These are phyloP conservation scores for Salicornia ramosissima DNA, from an alignment of 148 eudicot genomes.

Conservation along the genomic window DNA sequence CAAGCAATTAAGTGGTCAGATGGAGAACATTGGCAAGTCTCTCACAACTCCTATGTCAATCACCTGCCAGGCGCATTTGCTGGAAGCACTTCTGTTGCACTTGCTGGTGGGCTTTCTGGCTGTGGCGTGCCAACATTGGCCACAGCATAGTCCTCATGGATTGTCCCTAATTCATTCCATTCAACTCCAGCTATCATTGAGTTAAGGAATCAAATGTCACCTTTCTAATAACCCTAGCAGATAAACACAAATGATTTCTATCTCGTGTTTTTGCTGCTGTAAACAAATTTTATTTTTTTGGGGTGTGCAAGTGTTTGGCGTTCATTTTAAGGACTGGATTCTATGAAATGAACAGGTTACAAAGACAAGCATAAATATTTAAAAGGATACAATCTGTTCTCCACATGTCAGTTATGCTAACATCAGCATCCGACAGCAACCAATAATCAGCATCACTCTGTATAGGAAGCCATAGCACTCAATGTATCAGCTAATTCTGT, in stretches of 20 bases:
- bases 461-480: slow-evolving; percentile 13
- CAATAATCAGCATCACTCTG: slow-evolving; percentile 96
- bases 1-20: background rate
- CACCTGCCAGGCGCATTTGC: slow-evolving; percentile 31
- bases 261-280: background rate
- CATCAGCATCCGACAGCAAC: slow-evolving; percentile 80
- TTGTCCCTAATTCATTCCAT: slow-evolving; percentile 53
- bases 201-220: slow-evolving; percentile 36
- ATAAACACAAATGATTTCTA: background rate
- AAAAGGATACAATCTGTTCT: slow-evolving; percentile 76
- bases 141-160: slow-evolving; percentile 47
- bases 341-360: background rate
- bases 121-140: slow-evolving; percentile 38
- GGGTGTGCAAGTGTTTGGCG: too few relatives aligned
- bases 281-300: background rate
- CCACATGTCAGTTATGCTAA: slow-evolving; percentile 95
- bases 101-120: slow-evolving; percentile 56
- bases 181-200: slow-evolving; percentile 49
- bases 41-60: background rate
- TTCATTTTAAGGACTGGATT: background rate
- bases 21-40: background rate
- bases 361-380: background rate
- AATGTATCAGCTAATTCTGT: slow-evolving; percentile 4
- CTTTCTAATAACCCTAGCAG: background rate
- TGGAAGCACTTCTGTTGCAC: slow-evolving; percentile 30